A percentile compares a stretch with the other conserved stretches of the same genome.
These are phyloP conservation scores for Malania oleifera DNA, from an alignment of 164 flowering plant species.

Conservation along the genomic window DNA sequence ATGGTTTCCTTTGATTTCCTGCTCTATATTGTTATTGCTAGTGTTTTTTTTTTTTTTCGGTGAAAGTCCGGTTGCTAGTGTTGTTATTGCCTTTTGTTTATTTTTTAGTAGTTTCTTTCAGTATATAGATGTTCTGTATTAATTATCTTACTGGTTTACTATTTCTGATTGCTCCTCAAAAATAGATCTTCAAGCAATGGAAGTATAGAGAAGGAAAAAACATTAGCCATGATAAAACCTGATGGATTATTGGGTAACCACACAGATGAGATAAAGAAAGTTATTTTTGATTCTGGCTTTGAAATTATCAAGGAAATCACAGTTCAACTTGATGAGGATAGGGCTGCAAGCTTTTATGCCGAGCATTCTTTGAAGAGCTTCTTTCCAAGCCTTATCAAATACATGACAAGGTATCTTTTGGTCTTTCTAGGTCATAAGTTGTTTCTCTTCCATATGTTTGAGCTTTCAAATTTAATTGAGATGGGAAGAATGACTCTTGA, in stretches of 20 bases:
- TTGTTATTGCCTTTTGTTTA: background rate
- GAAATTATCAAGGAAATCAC: constrained; percentile 37
- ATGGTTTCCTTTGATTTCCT: background rate
- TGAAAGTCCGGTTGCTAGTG: no score
- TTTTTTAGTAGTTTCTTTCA: background rate
- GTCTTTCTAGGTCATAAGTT: no score
- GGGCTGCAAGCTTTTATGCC: constrained; percentile 47
- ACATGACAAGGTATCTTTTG: constrained; percentile 75
- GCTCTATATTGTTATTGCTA: background rate
- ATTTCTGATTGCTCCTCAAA: background rate
- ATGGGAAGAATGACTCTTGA: no score
- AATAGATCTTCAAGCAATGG: constrained; percentile 30
- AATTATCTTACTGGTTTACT: background rate
- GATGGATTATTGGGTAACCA: constrained; percentile 68
- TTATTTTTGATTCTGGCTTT: constrained; percentile 58
- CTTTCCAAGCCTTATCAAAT: constrained; percentile 60
- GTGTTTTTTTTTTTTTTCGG: background rate
- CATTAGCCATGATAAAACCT: constrained; percentile 87
- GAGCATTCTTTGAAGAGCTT: constrained; percentile 73
- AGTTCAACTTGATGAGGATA: constrained; percentile 46
- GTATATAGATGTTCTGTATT: background rate
- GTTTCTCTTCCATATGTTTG: no score
- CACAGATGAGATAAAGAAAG: constrained; percentile 40
- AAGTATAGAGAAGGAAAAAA: constrained; percentile 36
- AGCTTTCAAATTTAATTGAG: no score